Evolutionary conservation across 768 basidiomycete genomes (phyloP), one percentile per base, ranked within the genome.

Genomic region (Leccinum rimulosum): DNA sequence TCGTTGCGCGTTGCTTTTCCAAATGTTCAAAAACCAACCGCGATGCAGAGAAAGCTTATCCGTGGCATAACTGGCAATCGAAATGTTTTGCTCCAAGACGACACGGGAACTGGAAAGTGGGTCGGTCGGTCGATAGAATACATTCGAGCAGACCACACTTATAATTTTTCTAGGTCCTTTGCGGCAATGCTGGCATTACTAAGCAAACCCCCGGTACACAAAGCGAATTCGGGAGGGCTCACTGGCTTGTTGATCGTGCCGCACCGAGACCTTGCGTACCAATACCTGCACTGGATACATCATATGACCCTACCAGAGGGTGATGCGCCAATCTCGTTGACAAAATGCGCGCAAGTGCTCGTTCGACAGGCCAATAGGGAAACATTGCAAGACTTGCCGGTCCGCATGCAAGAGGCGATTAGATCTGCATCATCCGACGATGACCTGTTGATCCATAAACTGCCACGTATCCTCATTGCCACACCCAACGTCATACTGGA

Each of bases 81-180:
- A 65, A 85, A 91, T 69, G 76, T 91, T 17, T 71, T 91, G 14
- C 64, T 92, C 55, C 85, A 82, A 61, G 89, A 90, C 61, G 74
- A 75, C 27, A 89, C 90, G n/a, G 90, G 91, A 5, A 83, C 85
- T 49, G 91, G 89, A 75, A 92, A 92, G 90, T 91, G 68, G 60
- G 87, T 76, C 17, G 43, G 52, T 45, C 38, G 4, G 56, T 47
- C 48, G 0, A 10, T 30, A 8, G 11, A 47, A 51, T 14, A 27
- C 51, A 19, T 56, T 33, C 35, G 28, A 35, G 51, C 48, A 58
- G 48, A 25, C 57, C 56, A 5, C 66, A 5, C 66, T 25, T 6
- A 25, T 50, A 51, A 47, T 25, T 40, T 31, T 45, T 27, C 8
- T 55, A 93, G 90, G 74, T 88, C 91, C 6, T 88, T 93, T 66